Percentiles rank a stretch among this genome's conserved stretches.
phyloP scores from a whole-genome alignment of 2,329 filamentous ascomycete species.

The Cordyceps tenuipes region DNA sequence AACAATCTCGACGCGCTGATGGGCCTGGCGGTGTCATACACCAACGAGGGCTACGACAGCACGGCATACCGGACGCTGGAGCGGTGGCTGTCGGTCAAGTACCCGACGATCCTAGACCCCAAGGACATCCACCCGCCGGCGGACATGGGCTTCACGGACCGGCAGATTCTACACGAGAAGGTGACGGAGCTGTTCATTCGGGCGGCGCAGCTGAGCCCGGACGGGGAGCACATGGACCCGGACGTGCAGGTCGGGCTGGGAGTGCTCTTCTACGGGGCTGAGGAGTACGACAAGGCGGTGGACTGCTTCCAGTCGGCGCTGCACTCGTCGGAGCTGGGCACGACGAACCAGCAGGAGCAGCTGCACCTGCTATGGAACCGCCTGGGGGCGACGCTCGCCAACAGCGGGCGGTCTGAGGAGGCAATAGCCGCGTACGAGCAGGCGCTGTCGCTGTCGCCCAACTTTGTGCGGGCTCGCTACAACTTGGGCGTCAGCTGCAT shows the following conservation, averaged over 20 bases:
- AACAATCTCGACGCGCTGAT: constrained; percentile 84
- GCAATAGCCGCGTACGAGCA: constrained; percentile 95
- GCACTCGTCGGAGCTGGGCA: constrained; percentile 73
- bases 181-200: constrained; percentile 87
- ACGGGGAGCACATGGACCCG: constrained; percentile 93
- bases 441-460: constrained; percentile 79
- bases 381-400: constrained; percentile 89
- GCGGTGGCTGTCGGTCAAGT: constrained; percentile 93
- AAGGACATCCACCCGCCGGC: constrained; percentile 62
- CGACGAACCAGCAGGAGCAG: constrained; percentile 75
- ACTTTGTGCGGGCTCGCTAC: constrained; percentile 94
- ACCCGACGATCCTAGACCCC: constrained; percentile 71
- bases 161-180: constrained; percentile 78
- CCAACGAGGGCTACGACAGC: constrained; percentile 96
- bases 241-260: constrained; percentile 96
- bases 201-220: constrained; percentile 84
- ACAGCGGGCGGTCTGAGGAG: constrained; percentile 87
- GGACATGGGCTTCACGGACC: constrained; percentile 93
- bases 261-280: constrained; percentile 93
- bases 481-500: constrained; percentile 96
- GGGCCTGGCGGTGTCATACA: constrained; percentile 93
- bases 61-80: constrained; percentile 94
- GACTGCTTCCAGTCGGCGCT: constrained; percentile 95
- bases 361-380: constrained; percentile 96
- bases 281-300: constrained; percentile 97